Percentiles rank a stretch among this genome's conserved stretches.
These are phyloP conservation scores for Dissoconium aciculare DNA, from an alignment of 2,329 filamentous ascomycete species.

Conservation along the genomic window DNA sequence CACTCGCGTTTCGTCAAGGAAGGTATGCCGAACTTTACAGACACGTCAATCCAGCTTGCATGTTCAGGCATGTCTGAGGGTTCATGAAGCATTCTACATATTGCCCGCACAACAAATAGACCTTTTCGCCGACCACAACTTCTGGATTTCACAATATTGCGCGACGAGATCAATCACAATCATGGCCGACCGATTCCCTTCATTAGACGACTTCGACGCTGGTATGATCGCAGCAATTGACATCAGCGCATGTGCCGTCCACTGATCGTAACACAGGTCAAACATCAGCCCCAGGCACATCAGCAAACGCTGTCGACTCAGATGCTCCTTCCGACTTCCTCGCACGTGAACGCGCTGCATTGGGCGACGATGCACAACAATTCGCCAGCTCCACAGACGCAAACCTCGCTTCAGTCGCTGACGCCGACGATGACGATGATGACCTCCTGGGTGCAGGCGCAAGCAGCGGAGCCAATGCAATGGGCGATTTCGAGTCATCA, in stretches of 20 bases:
- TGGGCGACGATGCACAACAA: constrained; percentile 86
- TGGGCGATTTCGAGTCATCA: constrained; percentile 64
- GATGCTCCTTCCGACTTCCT: constrained; percentile 70
- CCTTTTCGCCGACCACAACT: too few species aligned
- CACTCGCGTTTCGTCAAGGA: too few species aligned
- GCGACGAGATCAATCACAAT: too few species aligned
- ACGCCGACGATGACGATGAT: constrained; percentile 44
- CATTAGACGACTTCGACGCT: constrained; percentile 38
- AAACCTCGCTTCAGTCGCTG: constrained; percentile 44
- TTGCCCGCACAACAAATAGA: too few species aligned
- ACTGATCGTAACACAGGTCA: constrained; percentile 39
- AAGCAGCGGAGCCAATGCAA: constrained; percentile 21
- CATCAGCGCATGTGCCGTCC: constrained; percentile 7
- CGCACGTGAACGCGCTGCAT: constrained; percentile 71
- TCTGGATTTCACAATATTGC: too few species aligned
- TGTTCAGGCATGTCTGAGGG: too few species aligned
- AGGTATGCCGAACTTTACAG: too few species aligned
- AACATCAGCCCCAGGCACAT: constrained; percentile 45
- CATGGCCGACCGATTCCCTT: constrained; percentile 39
- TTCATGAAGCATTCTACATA: too few species aligned
- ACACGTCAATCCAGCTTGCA: too few species aligned
- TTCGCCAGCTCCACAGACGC: constrained; percentile 66
- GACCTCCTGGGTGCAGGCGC: constrained; percentile 50
- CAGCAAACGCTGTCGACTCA: constrained; percentile 35
- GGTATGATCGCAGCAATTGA: constrained; percentile 25